phyloP scores from a whole-genome alignment of 176 grass and related monocot genomes.

The Phoenix dactylifera region DNA sequence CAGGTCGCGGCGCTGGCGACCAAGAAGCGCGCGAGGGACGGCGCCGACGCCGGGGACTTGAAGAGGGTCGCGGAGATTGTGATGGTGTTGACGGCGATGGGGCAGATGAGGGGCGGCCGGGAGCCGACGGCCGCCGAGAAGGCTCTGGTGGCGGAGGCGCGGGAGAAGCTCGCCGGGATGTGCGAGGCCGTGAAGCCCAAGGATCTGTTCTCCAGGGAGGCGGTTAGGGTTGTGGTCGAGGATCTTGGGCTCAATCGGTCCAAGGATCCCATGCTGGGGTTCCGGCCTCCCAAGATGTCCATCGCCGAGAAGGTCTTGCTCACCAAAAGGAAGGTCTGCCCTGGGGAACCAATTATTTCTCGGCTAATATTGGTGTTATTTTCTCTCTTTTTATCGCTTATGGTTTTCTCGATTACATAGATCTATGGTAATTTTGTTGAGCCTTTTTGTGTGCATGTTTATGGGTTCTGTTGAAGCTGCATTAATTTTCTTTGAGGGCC shows the following conservation, averaged over 20 bases:
- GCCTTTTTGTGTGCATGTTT: too few relatives aligned
- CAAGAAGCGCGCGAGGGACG: constrained; percentile 16
- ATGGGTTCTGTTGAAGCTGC: too few relatives aligned
- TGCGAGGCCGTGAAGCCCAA: constrained; percentile 52
- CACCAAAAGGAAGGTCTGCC: constrained; percentile 83
- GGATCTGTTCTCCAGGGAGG: constrained; percentile 93
- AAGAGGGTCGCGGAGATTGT: constrained; percentile 90
- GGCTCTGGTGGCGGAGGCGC: constrained; percentile 75
- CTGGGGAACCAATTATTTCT: too few relatives aligned
- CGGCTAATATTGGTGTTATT: too few relatives aligned
- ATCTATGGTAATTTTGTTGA: too few relatives aligned
- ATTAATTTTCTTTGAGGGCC: too few relatives aligned
- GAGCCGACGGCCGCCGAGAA: constrained; percentile 73
- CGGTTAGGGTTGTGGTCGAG: constrained; percentile 70
- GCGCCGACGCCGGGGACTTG: constrained; percentile 27
- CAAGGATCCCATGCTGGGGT: constrained; percentile 62
- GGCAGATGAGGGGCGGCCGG: constrained; percentile 60
- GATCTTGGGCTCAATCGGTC: constrained; percentile 87
- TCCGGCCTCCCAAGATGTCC: constrained; percentile 67
- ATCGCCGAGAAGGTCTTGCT: constrained; percentile 80
- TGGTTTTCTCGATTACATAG: too few relatives aligned
- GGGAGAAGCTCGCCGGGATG: constrained; percentile 46
- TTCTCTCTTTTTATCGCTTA: too few relatives aligned
- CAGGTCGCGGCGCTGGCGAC: neutral
- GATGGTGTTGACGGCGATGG: constrained; percentile 78